These are phyloP conservation scores for Fraxinus albicans DNA, from an alignment of 305 asterid species.

Conservation along the genomic window DNA sequence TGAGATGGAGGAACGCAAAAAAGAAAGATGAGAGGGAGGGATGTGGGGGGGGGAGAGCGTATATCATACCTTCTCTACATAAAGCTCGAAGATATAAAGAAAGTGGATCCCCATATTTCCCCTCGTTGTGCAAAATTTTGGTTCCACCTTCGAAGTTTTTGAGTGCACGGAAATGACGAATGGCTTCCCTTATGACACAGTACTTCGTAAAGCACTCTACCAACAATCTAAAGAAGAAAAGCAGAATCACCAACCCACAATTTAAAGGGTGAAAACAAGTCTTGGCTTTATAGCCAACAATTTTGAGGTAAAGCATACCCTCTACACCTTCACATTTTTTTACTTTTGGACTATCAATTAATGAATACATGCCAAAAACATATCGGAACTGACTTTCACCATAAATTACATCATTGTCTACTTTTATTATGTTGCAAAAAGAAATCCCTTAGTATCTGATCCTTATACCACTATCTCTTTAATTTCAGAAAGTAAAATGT, in stretches of 20 bases:
- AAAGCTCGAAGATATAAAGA: slow-evolving; percentile 92
- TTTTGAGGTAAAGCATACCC: slow-evolving; percentile 16
- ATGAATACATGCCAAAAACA: slow-evolving; percentile 17
- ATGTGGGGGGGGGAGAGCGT: slow-evolving; percentile 4
- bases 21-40: slow-evolving; percentile 1
- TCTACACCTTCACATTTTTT: slow-evolving; percentile 15
- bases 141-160: slow-evolving; percentile 80
- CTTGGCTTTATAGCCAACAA: slow-evolving; percentile 3
- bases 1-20: slow-evolving; percentile 2
- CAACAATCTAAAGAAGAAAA: slow-evolving; percentile 59
- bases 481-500: background rate
- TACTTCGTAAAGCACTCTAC: slow-evolving; percentile 98
- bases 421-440: slow-evolving; percentile 8
- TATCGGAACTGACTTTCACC: slow-evolving; percentile 13
- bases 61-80: slow-evolving; percentile 81
- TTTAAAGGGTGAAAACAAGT: slow-evolving; percentile 19
- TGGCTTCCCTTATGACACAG: slow-evolving; percentile 89
- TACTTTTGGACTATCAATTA: slow-evolving; percentile 15
- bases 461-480: background rate
- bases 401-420: slow-evolving; percentile 7
- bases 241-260: slow-evolving; percentile 21
- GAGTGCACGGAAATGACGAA: slow-evolving; percentile 93
- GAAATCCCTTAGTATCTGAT: slow-evolving; percentile 5
- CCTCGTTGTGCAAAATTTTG: slow-evolving; percentile 61
- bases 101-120: slow-evolving; percentile 94